Base-by-base conservation (phyloP, 768 basidiomycete genomes). In the Rhodosporidiobolus odoratus region DNA sequence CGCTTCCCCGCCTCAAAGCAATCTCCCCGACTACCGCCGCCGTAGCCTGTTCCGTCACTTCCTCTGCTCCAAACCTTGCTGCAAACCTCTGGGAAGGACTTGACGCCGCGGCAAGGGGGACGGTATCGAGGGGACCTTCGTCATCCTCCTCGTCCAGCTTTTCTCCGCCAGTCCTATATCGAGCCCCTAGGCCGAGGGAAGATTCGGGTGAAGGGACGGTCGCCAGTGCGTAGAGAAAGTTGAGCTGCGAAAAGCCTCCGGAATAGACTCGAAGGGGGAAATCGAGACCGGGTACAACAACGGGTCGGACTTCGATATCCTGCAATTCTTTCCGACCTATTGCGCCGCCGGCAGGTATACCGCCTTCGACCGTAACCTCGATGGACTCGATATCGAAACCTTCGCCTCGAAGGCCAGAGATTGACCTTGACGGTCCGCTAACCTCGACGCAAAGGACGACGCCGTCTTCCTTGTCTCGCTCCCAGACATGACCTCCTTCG, bases 41-140 rank as follows among this genome's bases (percentile, higher is more conserved):
- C 34, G 15, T 47, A 40, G 16, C 27, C 3, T n/a, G 37, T 12
- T 32, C 37, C 8, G 40, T 43, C 17, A 54, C 23, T 27, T 43
- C 61, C 2, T n/a, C 50, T 13, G 63, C 48, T 2, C 67, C 71
- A 6, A 67, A 65, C 19, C 67, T 25, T 8, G 71, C 62, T 25
- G 66, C 43, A 34, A 72, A 72, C 16, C 71, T 66, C 52, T 66
- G 66, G 30, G 47, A 30, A 1, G 71, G 71, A 47, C 58, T 65
- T 19, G 59, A 37, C 0, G 67, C 67, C 30, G 68, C 71, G 9
- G n/a, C 54, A 30, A 68, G 65, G 27, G 71, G 71, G 9, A 73
- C 66, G 16, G 63, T 65, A 16, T 37, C 23, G 23, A 19, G 3
- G 1, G 52, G 23, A 9, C n/a, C n/a, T 17, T 32, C 48, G 15